Percentiles rank a stretch among this genome's conserved stretches.
phyloP scores from a whole-genome alignment of 2,329 filamentous ascomycete species.

The Diaporthe eres region DNA sequence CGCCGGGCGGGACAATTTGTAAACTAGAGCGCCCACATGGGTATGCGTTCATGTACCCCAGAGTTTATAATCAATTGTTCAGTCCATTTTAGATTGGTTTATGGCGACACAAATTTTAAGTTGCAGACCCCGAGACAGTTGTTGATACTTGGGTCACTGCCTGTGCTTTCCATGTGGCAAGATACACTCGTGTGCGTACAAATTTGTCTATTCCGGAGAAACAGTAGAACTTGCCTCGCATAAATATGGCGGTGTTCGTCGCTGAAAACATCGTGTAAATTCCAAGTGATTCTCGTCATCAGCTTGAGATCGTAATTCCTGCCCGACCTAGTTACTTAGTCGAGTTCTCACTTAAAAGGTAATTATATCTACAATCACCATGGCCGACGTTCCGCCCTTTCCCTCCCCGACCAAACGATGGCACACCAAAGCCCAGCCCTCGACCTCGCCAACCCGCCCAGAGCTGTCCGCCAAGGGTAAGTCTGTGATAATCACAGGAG shows the following conservation, averaged over 20 bases:
- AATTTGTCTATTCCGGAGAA: background rate
- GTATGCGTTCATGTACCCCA: background rate
- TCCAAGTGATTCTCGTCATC: background rate
- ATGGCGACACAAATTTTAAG: background rate
- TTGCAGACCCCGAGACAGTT: background rate
- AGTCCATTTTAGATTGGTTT: background rate
- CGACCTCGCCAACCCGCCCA: background rate
- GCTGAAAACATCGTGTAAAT: background rate
- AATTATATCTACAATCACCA: background rate
- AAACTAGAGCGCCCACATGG: background rate
- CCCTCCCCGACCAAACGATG: slow-evolving; percentile 5
- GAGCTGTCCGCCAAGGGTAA: slow-evolving; percentile 20
- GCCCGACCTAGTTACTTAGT: background rate
- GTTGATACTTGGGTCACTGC: background rate
- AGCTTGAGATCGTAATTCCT: background rate
- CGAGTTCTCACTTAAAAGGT: background rate
- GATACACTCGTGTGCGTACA: background rate
- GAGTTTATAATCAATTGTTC: background rate
- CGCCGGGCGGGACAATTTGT: slow-evolving; percentile 22
- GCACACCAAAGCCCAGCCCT: slow-evolving; percentile 14
- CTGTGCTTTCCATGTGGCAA: no score
- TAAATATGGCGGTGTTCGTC: background rate
- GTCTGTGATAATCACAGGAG: slow-evolving; percentile 7
- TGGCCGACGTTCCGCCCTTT: background rate
- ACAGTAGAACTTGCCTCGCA: background rate